Evolutionary conservation across 2,329 filamentous ascomycete species (phyloP).

Genomic region (Fusarium anthophilum): DNA sequence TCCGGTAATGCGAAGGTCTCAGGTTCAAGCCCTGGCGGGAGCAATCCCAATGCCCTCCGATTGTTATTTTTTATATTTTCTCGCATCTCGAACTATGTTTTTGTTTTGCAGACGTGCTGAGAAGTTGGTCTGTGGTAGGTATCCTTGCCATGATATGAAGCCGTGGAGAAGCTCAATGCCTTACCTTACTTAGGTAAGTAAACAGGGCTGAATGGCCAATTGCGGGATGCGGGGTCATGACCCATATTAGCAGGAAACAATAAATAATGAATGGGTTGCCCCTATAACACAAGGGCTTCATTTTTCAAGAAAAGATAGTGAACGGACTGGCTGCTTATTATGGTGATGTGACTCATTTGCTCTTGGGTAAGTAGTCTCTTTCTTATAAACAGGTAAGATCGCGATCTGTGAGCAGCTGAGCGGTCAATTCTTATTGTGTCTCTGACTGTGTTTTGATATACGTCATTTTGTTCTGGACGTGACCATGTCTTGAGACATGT

Average conservation of each 20-base stretch:
- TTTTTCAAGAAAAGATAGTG: neutral
- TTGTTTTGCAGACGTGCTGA: neutral
- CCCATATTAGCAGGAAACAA: neutral
- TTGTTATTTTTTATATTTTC: conserved; percentile 26
- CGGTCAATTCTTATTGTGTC: neutral
- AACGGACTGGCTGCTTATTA: neutral
- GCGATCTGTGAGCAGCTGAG: conserved; percentile 30
- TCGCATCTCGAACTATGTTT: neutral
- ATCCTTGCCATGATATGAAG: conserved; percentile 5
- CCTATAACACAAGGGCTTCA: conserved; percentile 4
- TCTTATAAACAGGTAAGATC: conserved; percentile 13
- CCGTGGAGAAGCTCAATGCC: neutral
- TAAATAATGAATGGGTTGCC: neutral
- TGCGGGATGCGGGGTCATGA: neutral
- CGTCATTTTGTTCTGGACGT: conserved; percentile 25
- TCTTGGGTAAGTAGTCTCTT: neutral
- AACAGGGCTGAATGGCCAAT: conserved; percentile 11
- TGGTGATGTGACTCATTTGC: neutral
- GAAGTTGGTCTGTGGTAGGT: neutral
- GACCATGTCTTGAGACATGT: conserved; percentile 26
- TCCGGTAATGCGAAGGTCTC: conserved; percentile 46
- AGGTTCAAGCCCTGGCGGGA: conserved; percentile 47
- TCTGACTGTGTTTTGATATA: conserved; percentile 18
- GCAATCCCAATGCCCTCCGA: conserved; percentile 38
- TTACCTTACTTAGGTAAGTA: conserved; percentile 7